These are phyloP conservation scores for Hylodesmum podocarpum DNA, from an alignment of 306 rosid genomes.

Conservation along the genomic window DNA sequence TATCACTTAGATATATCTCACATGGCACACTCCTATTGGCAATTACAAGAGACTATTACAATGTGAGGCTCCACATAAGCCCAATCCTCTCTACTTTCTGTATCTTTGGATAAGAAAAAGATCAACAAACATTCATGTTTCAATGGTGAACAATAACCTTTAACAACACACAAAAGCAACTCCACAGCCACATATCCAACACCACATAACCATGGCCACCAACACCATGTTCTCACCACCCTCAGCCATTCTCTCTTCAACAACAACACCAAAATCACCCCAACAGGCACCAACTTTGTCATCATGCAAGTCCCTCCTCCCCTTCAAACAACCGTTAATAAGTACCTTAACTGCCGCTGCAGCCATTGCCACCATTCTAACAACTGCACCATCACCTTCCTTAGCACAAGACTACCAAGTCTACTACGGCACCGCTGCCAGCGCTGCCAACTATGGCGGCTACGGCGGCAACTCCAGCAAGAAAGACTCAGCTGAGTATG, in stretches of 20 bases:
- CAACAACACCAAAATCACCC: conserved; percentile 41
- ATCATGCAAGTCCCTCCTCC: conserved; percentile 30
- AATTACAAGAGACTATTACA: not conserved
- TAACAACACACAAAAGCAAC: not conserved
- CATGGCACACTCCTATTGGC: not conserved
- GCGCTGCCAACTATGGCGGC: conserved; percentile 89
- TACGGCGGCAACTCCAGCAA: conserved; percentile 81
- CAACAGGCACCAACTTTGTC: conserved; percentile 27
- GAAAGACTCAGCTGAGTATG: conserved; percentile 78
- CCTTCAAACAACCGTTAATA: conserved; percentile 42
- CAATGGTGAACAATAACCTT: not conserved
- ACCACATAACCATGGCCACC: conserved; percentile 59
- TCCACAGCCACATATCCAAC: conserved; percentile 23
- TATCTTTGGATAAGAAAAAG: conserved; percentile 23
- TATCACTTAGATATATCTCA: not conserved
- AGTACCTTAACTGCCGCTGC: conserved; percentile 55
- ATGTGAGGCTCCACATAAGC: not conserved
- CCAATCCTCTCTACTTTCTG: not conserved
- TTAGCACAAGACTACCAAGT: conserved; percentile 60
- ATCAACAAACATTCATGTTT: not conserved
- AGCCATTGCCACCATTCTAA: conserved; percentile 53
- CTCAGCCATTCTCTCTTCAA: conserved; percentile 43
- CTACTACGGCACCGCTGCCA: conserved; percentile 92
- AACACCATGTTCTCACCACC: conserved; percentile 60
- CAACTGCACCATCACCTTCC: conserved; percentile 43